Conservation (phyloP, 1,284 basidiomycete genomes). For the Entoloma clypeatum region DNA sequence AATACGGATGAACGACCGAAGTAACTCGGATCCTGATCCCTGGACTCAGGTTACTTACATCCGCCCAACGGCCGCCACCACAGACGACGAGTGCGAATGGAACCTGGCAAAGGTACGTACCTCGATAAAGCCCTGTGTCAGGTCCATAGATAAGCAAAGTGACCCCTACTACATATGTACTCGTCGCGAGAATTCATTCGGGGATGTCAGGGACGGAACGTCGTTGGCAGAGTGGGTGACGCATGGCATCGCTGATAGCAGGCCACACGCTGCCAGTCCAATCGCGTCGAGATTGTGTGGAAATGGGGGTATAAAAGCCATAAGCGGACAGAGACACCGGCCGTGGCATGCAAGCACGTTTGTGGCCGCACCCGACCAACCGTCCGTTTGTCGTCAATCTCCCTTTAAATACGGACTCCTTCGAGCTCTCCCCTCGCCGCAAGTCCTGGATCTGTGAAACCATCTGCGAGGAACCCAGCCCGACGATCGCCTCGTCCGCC, state of each 20-base stretch:
- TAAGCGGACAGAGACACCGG: constrained; percentile 21
- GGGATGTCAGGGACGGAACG: constrained; percentile 10
- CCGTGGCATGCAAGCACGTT: constrained; percentile 41
- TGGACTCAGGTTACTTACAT: too few species aligned
- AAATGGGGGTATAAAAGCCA: constrained; percentile 33
- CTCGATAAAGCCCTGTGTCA: too few species aligned
- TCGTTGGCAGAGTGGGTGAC: constrained; percentile 9
- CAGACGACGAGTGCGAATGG: too few species aligned
- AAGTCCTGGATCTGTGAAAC: constrained; percentile 46
- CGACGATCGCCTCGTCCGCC: constrained; percentile 23
- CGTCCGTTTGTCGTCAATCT: constrained; percentile 14
- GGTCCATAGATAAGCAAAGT: too few species aligned
- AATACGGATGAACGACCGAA: too few species aligned
- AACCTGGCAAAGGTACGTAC: too few species aligned
- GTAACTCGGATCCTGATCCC: too few species aligned
- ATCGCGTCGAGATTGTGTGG: constrained; percentile 24
- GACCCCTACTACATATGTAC: too few species aligned
- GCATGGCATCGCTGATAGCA: constrained; percentile 24
- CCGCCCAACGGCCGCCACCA: too few species aligned
- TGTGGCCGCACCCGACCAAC: constrained; percentile 22
- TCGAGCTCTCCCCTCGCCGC: constrained; percentile 19
- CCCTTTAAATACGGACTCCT: constrained; percentile 20
- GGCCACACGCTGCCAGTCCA: constrained; percentile 15
- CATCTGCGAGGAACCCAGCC: constrained; percentile 47
- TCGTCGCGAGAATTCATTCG: too few species aligned